Base-by-base conservation (phyloP, 1,139 yeast genomes). In the Pichia sp. region DNA sequence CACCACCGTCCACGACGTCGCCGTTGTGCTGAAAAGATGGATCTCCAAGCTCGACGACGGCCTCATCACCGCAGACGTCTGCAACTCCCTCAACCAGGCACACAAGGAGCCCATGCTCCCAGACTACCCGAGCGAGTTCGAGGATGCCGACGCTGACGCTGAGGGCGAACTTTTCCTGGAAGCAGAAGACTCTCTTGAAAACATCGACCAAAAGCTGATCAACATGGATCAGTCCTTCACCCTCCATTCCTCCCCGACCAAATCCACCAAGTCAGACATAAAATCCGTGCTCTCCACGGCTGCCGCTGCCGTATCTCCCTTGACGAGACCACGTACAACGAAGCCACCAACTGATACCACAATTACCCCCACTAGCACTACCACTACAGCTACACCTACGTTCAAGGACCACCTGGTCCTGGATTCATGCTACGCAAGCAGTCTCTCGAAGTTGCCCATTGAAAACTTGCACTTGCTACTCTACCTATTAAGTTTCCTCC, bases 21-120 rank as follows among this genome's bases (percentile, higher is more conserved):
- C 73, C 2, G 70, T 70, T 61, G 59, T 71, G 16, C 60, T 71
- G 56, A 71, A 71, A 57, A 62, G 74, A 53, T 71, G 70, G 67
- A 61, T 71, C 29, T 62, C 67, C 1, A 63, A 63, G 53, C 55
- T 68, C 45, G 66, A 62, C 5, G 63, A 63, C 45, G 68, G 67
- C 8, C 53, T 69, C 23, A 61, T 69, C 15, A 62, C 68, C 15
- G 36, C 57, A 3, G 49, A 57, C 5, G 64, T 65, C 15, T 62
- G 61, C 26, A 38, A 53, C 32, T 5, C 8, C 8, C 43, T 56
- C n/a, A 44, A 46, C 8, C 43, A 43, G 32, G 29, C 44, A 29
- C 56, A 49, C 16, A 50, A 49, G 36, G 44, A 45, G 15, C 29
- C 29, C 11, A 11, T 29, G 5, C 19, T 26, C 15, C 26, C 45